These are phyloP conservation scores for Exophiala sp. DNA, from an alignment of 2,329 filamentous ascomycete species.

Conservation along the genomic window DNA sequence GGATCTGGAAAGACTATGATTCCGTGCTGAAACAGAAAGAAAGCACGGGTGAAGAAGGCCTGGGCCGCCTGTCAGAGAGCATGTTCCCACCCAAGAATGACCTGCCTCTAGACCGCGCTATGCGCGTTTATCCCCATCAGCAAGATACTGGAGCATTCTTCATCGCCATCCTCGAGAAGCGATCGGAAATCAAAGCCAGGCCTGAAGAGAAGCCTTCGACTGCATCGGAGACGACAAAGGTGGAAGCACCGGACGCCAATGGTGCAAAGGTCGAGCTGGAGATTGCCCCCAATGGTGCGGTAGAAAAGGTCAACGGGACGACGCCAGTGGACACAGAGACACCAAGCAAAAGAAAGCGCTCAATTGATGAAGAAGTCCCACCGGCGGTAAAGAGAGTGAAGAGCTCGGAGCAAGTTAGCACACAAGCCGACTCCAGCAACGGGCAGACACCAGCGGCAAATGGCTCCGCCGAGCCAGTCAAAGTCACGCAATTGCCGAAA, in stretches of 20 bases:
- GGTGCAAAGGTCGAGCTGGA: constrained; percentile 25
- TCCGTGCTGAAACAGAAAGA: constrained; percentile 65
- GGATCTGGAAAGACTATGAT: constrained; percentile 73
- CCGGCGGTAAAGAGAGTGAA: constrained; percentile 22
- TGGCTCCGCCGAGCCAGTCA: neutral
- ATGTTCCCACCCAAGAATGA: constrained; percentile 71
- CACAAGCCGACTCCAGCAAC: neutral
- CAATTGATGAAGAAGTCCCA: constrained; percentile 12
- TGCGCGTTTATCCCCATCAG: constrained; percentile 88
- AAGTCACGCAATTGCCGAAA: constrained; percentile 16
- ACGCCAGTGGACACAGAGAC: constrained; percentile 30
- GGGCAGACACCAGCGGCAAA: neutral
- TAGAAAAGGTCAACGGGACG: constrained; percentile 34
- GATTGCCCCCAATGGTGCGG: constrained; percentile 27
- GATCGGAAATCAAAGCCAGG: constrained; percentile 72
- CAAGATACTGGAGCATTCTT: constrained; percentile 98
- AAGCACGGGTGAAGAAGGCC: constrained; percentile 51
- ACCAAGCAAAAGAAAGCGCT: constrained; percentile 23
- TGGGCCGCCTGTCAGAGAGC: constrained; percentile 65
- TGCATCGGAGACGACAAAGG: constrained; percentile 30
- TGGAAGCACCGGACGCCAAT: constrained; percentile 38
- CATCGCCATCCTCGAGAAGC: constrained; percentile 91
- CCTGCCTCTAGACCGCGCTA: constrained; percentile 80
- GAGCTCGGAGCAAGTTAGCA: constrained; percentile 11
- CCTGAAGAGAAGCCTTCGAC: constrained; percentile 50